phyloP scores from a whole-genome alignment of 176 grass and related monocot genomes.

The Otatea glauca region DNA sequence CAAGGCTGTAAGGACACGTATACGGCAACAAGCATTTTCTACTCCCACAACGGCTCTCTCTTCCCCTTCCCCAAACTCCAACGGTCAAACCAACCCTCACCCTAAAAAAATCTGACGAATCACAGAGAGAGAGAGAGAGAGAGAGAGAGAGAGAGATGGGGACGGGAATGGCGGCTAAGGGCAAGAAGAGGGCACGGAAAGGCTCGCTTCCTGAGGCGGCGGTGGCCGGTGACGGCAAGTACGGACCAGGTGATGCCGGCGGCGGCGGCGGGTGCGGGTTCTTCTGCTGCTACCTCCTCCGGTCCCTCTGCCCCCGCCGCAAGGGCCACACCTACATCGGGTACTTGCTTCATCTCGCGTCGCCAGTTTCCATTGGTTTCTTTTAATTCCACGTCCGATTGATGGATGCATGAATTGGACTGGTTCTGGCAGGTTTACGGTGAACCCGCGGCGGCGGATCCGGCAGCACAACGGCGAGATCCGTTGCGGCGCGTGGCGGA shows the following conservation, averaged over 20 bases:
- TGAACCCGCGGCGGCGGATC: slow-evolving; percentile 84
- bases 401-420: neutral
- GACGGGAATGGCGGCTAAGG: slow-evolving; percentile 4
- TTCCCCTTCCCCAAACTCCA: neutral
- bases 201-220: neutral
- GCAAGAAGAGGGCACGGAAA: slow-evolving; percentile 24
- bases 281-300: slow-evolving; percentile 92
- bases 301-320: slow-evolving; percentile 69
- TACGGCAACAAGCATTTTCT: too few species aligned
- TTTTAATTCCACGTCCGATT: neutral
- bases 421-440: slow-evolving; percentile 62
- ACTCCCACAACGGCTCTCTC: neutral
- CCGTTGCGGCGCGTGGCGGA: slow-evolving; percentile 67
- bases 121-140: too few species aligned
- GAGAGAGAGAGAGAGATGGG: slow-evolving; percentile 37
- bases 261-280: slow-evolving; percentile 44
- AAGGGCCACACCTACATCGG: slow-evolving; percentile 86
- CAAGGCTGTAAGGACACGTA: too few species aligned
- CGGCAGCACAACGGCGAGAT: slow-evolving; percentile 97
- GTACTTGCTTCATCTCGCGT: slow-evolving; percentile 27
- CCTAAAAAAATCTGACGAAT: slow-evolving; percentile 2
- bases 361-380: too few species aligned
- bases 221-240: neutral
- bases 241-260: neutral
- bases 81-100: slow-evolving; percentile 41